Conservation (phyloP, 495 filamentous ascomycete genomes). For the Aspergillus wentii region DNA sequence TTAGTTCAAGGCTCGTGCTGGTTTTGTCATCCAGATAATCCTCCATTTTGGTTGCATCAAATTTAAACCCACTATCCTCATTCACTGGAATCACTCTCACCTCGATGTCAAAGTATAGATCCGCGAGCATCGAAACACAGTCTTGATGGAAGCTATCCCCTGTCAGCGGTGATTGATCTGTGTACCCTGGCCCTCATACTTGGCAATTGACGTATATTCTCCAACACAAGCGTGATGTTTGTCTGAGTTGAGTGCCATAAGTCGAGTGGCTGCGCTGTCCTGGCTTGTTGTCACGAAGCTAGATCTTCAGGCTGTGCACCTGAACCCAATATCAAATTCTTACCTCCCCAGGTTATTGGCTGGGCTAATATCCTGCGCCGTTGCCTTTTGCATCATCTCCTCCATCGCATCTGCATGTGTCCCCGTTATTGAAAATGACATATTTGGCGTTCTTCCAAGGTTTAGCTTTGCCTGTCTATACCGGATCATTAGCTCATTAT, state of each 20-base stretch:
- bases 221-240: conserved; percentile 3
- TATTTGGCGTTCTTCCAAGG: too few species aligned
- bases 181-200: conserved; percentile 1
- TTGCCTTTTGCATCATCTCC: too few species aligned
- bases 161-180: too few species aligned
- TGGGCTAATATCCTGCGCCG: neutral
- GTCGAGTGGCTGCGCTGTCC: neutral
- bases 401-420: too few species aligned
- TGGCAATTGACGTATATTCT: neutral
- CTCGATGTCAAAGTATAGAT: conserved; percentile 77
- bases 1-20: conserved; percentile 16
- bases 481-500: too few species aligned
- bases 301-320: too few species aligned
- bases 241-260: neutral
- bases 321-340: too few species aligned
- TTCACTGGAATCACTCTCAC: conserved; percentile 64
- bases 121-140: conserved; percentile 64
- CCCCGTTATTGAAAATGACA: too few species aligned
- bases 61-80: conserved; percentile 53
- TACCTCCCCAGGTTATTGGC: neutral
- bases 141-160: neutral
- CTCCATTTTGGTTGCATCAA: conserved; percentile 59
- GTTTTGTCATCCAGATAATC: conserved; percentile 74
- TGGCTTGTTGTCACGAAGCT: conserved; percentile 2
- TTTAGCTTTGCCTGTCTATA: too few species aligned